Conservation (phyloP, 805 yeast genomes). For the Kodamaea kaohsiungensis region DNA sequence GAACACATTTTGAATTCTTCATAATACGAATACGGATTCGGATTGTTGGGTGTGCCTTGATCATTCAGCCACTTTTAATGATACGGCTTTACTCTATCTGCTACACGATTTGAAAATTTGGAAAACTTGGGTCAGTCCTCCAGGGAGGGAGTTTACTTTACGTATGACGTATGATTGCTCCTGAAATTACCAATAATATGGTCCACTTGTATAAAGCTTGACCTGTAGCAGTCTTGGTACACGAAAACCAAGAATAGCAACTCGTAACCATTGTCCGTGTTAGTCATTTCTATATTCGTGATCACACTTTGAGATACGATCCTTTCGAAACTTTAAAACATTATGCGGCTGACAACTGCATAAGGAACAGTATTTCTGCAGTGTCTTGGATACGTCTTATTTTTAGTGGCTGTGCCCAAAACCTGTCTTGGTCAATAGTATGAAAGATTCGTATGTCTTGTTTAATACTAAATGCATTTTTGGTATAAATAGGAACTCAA, state of each 20-base stretch:
- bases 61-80: too few species aligned
- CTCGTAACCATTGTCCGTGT: background rate
- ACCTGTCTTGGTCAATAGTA: background rate
- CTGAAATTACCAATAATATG: too few species aligned
- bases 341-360: background rate
- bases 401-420: background rate
- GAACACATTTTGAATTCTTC: too few species aligned
- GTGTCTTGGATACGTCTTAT: background rate
- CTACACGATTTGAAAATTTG: too few species aligned
- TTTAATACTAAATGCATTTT: background rate
- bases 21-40: too few species aligned
- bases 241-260: too few species aligned
- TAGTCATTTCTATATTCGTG: background rate
- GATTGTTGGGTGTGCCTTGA: too few species aligned
- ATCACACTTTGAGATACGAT: background rate
- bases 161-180: too few species aligned
- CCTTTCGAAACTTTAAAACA: background rate
- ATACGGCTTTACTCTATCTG: too few species aligned
- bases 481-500: background rate
- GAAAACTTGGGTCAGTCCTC: too few species aligned
- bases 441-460: background rate
- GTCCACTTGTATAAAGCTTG: too few species aligned
- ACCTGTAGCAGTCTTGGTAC: background rate
- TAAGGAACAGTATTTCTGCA: background rate
- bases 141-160: too few species aligned